phyloP scores from a whole-genome alignment of 805 yeast species.

The Candida fluviatilis region DNA sequence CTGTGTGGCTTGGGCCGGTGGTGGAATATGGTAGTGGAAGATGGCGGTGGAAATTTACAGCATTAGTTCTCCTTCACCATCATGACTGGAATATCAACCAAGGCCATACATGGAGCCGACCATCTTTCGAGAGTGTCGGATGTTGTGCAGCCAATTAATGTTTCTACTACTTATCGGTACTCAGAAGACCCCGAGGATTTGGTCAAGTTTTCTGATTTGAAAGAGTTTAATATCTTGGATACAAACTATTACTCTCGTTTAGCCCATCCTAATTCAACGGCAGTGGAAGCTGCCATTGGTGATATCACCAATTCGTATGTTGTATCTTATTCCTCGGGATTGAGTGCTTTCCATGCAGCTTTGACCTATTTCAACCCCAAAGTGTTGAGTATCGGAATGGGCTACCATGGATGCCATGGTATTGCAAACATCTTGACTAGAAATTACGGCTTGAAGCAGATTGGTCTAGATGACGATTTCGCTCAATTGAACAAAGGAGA shows the following conservation, averaged over 20 bases:
- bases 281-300: constrained; percentile 64
- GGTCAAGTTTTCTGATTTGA: constrained; percentile 33
- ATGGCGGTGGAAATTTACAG: too few relatives aligned
- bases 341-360: constrained; percentile 76
- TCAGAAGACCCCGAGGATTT: constrained; percentile 54
- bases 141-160: constrained; percentile 77
- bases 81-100: constrained; percentile 51
- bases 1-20: too few relatives aligned
- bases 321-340: constrained; percentile 72
- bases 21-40: too few relatives aligned
- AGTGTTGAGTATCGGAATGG: constrained; percentile 66
- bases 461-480: constrained; percentile 36
- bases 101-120: constrained; percentile 71
- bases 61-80: too few relatives aligned
- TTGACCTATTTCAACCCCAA: constrained; percentile 71
- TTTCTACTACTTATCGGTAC: constrained; percentile 75
- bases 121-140: constrained; percentile 52
- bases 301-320: constrained; percentile 59
- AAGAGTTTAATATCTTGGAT: constrained; percentile 9
- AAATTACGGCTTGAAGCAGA: constrained; percentile 51
- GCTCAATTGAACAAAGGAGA: constrained; percentile 62
- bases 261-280: constrained; percentile 66
- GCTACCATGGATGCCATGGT: constrained; percentile 83
- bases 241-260: constrained; percentile 57
- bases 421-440: constrained; percentile 61